Base-by-base conservation (phyloP, 371 early-diverging fungal genomes). In the Syncephalastrum racemosum region DNA sequence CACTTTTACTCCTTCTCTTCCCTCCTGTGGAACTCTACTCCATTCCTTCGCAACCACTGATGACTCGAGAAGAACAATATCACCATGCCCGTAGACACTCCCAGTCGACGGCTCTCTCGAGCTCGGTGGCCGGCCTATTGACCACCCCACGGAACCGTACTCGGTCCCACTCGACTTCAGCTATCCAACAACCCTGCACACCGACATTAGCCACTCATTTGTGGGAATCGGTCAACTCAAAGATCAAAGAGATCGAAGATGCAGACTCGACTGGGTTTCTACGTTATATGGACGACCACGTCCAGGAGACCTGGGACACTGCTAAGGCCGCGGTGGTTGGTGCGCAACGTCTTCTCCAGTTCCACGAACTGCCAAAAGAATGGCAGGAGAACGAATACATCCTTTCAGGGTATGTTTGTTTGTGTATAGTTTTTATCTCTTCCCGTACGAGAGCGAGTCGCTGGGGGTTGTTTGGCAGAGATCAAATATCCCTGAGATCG, bases 361-460 rank as follows among this genome's bases (percentile, higher is more conserved):
- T 85, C 46, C 83, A 87, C 39, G 88, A 87, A 42, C 46, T 87
- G 23, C 88, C 88, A 1, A 70, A 67, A 48, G 81, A 82, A 62
- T 81, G 88, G 81, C 82, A 81, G 60, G 86, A 87, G 65, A 87
- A 87, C 59, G 77, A 83, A 66, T 84, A 82, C 60, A 80, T 87
- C 42, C 62, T 82, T 36, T 81, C 82, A 4, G 86, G 86, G 58
- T 75, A 70, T 41, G 18, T 14, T 45, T 18, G 16, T 50, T 43
- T 52, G 19, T 50, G 18, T 56, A 50, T n/a, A 22, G 45, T 46
- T 59, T 39, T 43, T 24, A 12, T 45, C 15, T 55, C 46, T 15
- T 19, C 36, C 40, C 36, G 36, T 31, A 31, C 27, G 36, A 31
- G 36, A 27, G 27, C 7, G 36, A 10, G 10, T 31, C 12, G 36